Conservation (phyloP, 192 early-diverging fungal species). For the Coemansia guatemalensis region DNA sequence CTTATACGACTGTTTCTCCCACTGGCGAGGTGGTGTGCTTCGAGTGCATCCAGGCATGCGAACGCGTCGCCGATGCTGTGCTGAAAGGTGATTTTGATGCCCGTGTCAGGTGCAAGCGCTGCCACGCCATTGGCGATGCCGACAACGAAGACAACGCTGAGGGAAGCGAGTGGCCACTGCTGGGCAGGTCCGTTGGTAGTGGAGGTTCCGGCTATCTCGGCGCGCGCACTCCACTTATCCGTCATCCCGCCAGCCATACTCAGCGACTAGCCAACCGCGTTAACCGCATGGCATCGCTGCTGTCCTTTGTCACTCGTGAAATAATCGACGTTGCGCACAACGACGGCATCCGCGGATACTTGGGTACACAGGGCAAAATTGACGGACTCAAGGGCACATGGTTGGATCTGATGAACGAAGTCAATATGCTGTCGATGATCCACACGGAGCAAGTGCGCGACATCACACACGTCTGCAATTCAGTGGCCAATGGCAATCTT, state of each 20-base stretch:
- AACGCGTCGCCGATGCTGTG: slow-evolving; percentile 49
- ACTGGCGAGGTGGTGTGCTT: slow-evolving; percentile 41
- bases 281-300: slow-evolving; percentile 52
- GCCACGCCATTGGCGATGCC: slow-evolving; percentile 19
- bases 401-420: slow-evolving; percentile 65
- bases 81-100: slow-evolving; percentile 50
- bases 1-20: slow-evolving; percentile 21
- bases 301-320: slow-evolving; percentile 52
- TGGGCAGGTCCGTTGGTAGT: slow-evolving; percentile 4
- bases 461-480: slow-evolving; percentile 62
- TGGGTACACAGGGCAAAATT: slow-evolving; percentile 66
- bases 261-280: slow-evolving; percentile 49
- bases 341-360: slow-evolving; percentile 66
- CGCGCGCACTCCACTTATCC: slow-evolving; percentile 32
- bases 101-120: slow-evolving; percentile 49
- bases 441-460: slow-evolving; percentile 67
- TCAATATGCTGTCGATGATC: slow-evolving; percentile 63
- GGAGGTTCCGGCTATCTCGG: too few species aligned
- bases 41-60: slow-evolving; percentile 52
- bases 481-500: slow-evolving; percentile 62
- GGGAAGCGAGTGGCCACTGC: slow-evolving; percentile 28
- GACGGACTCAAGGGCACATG: slow-evolving; percentile 62
- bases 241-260: slow-evolving; percentile 36
- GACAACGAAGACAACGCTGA: slow-evolving; percentile 4
- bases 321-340: slow-evolving; percentile 69